Conservation (phyloP, 2,329 filamentous ascomycete genomes). For the Botrytis paeoniae region DNA sequence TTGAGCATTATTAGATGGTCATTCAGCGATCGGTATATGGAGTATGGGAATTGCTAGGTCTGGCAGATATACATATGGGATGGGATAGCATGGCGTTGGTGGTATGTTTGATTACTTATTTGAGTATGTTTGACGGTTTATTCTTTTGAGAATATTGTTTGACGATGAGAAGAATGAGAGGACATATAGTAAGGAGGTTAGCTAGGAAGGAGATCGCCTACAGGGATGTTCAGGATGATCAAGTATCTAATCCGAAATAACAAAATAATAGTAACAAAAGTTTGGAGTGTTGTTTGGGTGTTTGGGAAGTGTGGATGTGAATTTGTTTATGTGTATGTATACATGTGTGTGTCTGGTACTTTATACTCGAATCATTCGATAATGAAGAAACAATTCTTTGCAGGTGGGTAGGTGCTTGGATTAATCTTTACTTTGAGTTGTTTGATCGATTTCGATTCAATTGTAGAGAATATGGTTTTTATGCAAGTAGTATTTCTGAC, state of each 20-base stretch:
- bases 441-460: too few species aligned
- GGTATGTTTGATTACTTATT: neutral
- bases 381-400: too few species aligned
- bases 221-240: neutral
- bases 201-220: neutral
- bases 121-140: neutral
- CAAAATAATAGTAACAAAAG: neutral
- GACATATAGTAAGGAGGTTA: neutral
- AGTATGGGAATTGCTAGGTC: neutral
- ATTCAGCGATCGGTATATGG: neutral
- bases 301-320: too few species aligned
- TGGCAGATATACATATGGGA: neutral
- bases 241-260: neutral
- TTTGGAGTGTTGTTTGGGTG: neutral
- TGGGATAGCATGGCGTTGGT: neutral
- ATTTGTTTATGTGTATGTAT: too few species aligned
- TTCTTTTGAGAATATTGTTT: neutral
- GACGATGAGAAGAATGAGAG: neutral
- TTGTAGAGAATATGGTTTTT: too few species aligned
- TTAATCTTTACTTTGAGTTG: too few species aligned
- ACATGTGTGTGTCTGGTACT: too few species aligned
- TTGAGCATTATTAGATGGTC: constrained; percentile 14
- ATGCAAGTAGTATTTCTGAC: too few species aligned
- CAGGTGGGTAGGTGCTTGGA: too few species aligned
- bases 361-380: too few species aligned